Evolutionary conservation across 2,329 filamentous ascomycete species (phyloP).

Genomic region (Curvularia eragrostidis): DNA sequence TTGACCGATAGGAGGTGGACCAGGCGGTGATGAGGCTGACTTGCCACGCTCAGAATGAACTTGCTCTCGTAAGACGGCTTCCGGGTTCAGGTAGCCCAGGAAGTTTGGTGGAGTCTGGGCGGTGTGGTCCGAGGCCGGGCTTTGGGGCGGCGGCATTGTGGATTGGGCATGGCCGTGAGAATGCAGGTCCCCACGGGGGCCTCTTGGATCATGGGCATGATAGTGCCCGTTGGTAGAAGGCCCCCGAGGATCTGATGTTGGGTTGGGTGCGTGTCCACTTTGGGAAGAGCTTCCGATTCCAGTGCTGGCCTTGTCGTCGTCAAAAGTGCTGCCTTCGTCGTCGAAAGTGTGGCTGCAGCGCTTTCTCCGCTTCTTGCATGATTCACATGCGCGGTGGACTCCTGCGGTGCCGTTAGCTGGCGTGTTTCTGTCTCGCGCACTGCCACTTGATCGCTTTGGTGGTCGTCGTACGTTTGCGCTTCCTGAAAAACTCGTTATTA

Average conservation of each 20-base stretch:
- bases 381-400: conserved; percentile 53
- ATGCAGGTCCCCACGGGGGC: conserved; percentile 31
- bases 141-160: conserved; percentile 44
- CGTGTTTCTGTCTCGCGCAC: conserved; percentile 23
- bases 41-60: conserved; percentile 46
- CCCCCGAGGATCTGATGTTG: conserved; percentile 39
- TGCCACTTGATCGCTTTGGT: conserved; percentile 9
- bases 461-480: conserved; percentile 50
- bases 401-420: conserved; percentile 39
- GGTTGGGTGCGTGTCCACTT: conserved; percentile 44
- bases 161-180: conserved; percentile 36
- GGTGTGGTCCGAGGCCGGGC: conserved; percentile 39
- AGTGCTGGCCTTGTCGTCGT: conserved; percentile 20
- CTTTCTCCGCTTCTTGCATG: conserved; percentile 55
- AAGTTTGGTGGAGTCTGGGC: conserved; percentile 51
- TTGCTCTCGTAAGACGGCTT: conserved; percentile 55
- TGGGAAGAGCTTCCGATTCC: conserved; percentile 49
- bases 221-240: conserved; percentile 30
- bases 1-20: conserved; percentile 42
- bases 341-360: conserved; percentile 53
- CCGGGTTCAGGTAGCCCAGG: conserved; percentile 56
- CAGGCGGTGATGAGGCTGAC: conserved; percentile 40
- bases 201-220: conserved; percentile 37
- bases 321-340: conserved; percentile 33
- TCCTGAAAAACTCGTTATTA: conserved; percentile 55